phyloP scores from a whole-genome alignment of 2,329 filamentous ascomycete species.

The Neopestalotiopsis sp. region DNA sequence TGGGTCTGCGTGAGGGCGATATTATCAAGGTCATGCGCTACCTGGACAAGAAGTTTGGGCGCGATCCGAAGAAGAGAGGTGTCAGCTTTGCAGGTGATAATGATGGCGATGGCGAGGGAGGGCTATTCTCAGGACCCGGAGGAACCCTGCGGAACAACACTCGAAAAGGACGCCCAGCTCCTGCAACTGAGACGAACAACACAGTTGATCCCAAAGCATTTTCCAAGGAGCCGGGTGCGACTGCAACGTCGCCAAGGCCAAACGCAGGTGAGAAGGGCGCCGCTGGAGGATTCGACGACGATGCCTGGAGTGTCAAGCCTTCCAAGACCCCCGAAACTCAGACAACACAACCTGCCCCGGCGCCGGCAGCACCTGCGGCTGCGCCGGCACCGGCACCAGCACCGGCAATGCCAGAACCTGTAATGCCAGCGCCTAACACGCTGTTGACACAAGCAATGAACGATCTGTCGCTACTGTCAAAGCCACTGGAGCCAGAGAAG shows the following conservation, averaged over 20 bases:
- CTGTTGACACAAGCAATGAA: slow-evolving; percentile 47
- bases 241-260: slow-evolving; percentile 44
- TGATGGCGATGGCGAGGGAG: slow-evolving; percentile 63
- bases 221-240: slow-evolving; percentile 55
- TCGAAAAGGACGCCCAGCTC: slow-evolving; percentile 85
- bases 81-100: slow-evolving; percentile 40
- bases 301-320: slow-evolving; percentile 96
- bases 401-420: slow-evolving; percentile 30
- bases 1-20: slow-evolving; percentile 95
- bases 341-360: slow-evolving; percentile 51
- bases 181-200: slow-evolving; percentile 84
- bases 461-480: slow-evolving; percentile 59
- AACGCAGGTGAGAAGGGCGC: slow-evolving; percentile 36
- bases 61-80: slow-evolving; percentile 62
- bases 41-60: slow-evolving; percentile 80
- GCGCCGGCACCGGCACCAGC: slow-evolving; percentile 55
- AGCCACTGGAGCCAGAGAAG: slow-evolving; percentile 59
- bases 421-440: slow-evolving; percentile 31
- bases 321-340: slow-evolving; percentile 60
- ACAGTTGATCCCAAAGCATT: slow-evolving; percentile 88
- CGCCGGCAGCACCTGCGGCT: neutral
- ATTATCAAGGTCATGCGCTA: slow-evolving; percentile 94
- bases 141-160: slow-evolving; percentile 93
- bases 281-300: slow-evolving; percentile 82
- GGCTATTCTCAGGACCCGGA: slow-evolving; percentile 92